Evolutionary conservation across 2,329 filamentous ascomycete species (phyloP), one percentile per base, ranked within the genome.

Genomic region (Cadophora gregata): DNA sequence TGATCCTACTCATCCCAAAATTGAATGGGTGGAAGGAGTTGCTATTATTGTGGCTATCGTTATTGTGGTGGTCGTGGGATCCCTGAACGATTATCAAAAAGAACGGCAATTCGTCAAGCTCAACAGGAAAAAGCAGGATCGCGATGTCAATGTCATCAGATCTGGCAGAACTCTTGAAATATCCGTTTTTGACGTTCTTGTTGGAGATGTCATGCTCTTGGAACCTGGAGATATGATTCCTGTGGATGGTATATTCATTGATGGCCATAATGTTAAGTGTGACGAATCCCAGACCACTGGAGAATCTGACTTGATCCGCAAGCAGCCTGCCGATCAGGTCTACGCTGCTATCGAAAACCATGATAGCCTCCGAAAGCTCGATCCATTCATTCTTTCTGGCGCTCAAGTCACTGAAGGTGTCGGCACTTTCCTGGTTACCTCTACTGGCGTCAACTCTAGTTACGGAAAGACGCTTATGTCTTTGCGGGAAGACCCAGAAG

Each of bases 1-100:
- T 56, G 77, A 82, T 5, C 77, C 82, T 10, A 80, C 78, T 48
- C 75, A 79, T 47, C 72, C 75, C 1, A 84, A 84, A 42, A 88
- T 93, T 14, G 89, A 93, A 77, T 95, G 92, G 92, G 89, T 93
- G 5, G 92, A 95, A 78, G 91, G 91, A 70, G 88, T 93, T 12
- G 91, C 92, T 8, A 93, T 94, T 70, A 88, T 93, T 51, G 85
- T 90, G 25, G 92, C 91, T 60, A 92, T 94, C 67, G 76, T 90
- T 19, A 89, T 94, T 69, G 92, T 94, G 56, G 89, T 93, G 3
- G 78, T 90, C 24, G 91, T 93, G 24, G 91, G 90, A 68, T 91
- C 91, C n/a, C 80, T 89, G 38, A 94, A 93, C 71, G 92, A 94
- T 75, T 94, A 88, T 85, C 91, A 94, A 74, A 93, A 93, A 78